phyloP scores from a whole-genome alignment of 495 filamentous ascomycete species.

The Sabuloglossum arenarium region DNA sequence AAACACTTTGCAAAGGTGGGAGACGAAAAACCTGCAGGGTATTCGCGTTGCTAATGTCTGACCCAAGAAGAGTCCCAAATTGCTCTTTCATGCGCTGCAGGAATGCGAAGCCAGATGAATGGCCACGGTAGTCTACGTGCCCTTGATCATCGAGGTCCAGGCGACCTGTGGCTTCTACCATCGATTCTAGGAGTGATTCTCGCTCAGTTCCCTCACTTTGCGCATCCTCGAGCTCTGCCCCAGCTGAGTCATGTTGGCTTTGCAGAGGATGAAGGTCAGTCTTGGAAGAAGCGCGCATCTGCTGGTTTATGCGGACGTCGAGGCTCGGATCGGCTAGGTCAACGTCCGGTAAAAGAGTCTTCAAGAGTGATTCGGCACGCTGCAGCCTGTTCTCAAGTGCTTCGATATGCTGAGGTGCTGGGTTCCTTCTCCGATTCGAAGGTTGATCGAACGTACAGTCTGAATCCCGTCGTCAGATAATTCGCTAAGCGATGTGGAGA shows the following conservation, averaged over 20 bases:
- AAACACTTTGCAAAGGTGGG: conserved; percentile 29
- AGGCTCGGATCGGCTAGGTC: conserved; percentile 68
- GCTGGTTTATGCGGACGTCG: conserved; percentile 36
- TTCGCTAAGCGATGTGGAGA: background rate
- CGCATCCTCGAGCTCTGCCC: conserved; percentile 11
- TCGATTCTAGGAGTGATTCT: conserved; percentile 73
- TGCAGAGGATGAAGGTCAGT: conserved; percentile 8
- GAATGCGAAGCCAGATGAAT: conserved; percentile 80
- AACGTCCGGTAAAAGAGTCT: conserved; percentile 62
- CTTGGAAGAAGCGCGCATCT: conserved; percentile 8
- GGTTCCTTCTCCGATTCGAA: conserved; percentile 85
- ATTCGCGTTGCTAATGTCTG: conserved; percentile 8
- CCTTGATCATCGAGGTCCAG: conserved; percentile 83
- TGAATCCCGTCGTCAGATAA: conserved; percentile 16
- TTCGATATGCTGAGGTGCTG: conserved; percentile 87
- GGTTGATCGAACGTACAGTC: conserved; percentile 98
- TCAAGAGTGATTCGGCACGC: conserved; percentile 62
- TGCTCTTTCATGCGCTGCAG: conserved; percentile 68
- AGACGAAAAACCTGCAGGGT: conserved; percentile 17
- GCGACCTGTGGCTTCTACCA: conserved; percentile 80
- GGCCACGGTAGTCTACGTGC: conserved; percentile 87
- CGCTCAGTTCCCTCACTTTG: conserved; percentile 21
- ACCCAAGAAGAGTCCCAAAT: conserved; percentile 44
- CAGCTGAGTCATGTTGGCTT: background rate
- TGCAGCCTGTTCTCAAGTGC: conserved; percentile 68